phyloP scores from a whole-genome alignment of 164 flowering plant species.

The Buxus sempervirens region DNA sequence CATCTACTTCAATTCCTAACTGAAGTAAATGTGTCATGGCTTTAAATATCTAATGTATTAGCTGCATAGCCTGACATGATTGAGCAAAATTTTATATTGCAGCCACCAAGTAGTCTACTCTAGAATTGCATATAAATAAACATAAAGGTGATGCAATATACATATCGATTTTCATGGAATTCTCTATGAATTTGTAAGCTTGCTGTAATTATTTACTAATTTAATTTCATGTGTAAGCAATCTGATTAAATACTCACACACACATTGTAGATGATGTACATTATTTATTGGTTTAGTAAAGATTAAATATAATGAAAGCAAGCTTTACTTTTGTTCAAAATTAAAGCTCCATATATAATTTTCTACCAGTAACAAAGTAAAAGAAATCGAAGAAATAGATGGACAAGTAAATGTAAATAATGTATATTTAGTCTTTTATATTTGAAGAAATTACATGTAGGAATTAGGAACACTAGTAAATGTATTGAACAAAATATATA shows the following conservation, averaged over 20 bases:
- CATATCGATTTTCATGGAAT: neutral
- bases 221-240: no score
- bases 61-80: neutral
- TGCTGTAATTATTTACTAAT: no score
- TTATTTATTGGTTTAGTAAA: no score
- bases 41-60: neutral
- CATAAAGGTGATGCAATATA: neutral
- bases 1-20: neutral
- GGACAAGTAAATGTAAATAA: conserved; percentile 1
- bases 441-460: no score
- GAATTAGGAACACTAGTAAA: no score
- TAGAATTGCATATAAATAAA: neutral
- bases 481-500: no score
- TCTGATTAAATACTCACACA: no score
- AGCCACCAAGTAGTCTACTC: neutral
- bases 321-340: neutral
- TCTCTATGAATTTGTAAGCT: neutral
- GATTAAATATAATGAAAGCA: neutral
- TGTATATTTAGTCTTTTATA: neutral
- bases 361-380: neutral
- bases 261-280: no score
- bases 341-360: neutral
- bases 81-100: neutral
- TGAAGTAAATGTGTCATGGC: neutral
- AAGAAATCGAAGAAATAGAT: neutral